Evolutionary conservation across 805 yeast genomes (phyloP).

Genomic region (Starmerella apis): DNA sequence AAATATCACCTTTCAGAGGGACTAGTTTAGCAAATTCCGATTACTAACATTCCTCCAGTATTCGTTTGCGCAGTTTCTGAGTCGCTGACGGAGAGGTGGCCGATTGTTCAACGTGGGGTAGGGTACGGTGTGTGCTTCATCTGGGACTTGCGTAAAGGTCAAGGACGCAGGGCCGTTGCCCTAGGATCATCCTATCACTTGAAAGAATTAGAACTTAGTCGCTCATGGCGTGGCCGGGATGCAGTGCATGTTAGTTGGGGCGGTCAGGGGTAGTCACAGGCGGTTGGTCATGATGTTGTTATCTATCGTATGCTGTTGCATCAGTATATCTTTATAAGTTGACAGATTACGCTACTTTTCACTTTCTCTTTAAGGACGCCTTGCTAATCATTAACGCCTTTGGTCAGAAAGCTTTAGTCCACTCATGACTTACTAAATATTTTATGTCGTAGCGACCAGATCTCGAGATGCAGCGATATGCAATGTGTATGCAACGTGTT

Average conservation of each 20-base stretch:
- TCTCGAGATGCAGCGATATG: background rate
- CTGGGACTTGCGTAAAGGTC: background rate
- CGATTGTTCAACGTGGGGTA: constrained; percentile 1
- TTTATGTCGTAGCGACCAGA: background rate
- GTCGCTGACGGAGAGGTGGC: constrained; percentile 1
- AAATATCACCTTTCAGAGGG: background rate
- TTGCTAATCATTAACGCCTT: no score
- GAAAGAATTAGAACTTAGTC: background rate
- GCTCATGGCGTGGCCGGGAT: background rate
- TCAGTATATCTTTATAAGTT: no score
- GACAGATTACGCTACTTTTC: background rate
- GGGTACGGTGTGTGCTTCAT: background rate
- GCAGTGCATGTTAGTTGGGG: no score
- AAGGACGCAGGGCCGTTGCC: constrained; percentile 5
- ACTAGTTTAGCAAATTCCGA: constrained; percentile 1
- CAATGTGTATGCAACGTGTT: background rate
- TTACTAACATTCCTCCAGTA: background rate
- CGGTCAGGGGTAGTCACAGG: background rate
- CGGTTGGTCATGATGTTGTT: background rate
- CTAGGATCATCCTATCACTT: background rate
- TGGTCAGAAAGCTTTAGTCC: background rate
- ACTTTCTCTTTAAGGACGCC: no score
- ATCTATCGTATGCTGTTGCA: no score
- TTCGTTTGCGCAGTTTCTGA: constrained; percentile 3
- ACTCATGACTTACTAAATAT: background rate